Evolutionary conservation across 768 basidiomycete species (phyloP).

Genomic region (Tephrocybe sp.): DNA sequence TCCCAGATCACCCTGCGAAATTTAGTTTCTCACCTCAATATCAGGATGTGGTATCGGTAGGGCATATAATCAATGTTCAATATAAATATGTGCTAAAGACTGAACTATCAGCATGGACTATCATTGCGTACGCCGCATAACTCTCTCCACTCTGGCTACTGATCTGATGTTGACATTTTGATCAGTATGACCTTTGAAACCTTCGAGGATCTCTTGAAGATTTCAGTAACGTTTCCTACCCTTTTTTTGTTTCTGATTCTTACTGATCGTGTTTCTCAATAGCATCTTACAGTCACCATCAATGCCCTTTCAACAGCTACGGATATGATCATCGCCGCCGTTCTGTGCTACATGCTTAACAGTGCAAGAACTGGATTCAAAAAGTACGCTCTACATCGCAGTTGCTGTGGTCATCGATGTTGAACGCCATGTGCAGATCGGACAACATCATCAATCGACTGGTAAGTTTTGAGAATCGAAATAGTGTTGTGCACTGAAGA

Average conservation of each 20-base stretch:
- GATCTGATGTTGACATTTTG: background rate
- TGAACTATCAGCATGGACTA: constrained; percentile 35
- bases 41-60: constrained; percentile 4
- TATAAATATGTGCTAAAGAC: background rate
- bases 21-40: background rate
- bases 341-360: constrained; percentile 46
- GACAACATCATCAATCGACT: constrained; percentile 51
- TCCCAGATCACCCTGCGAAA: background rate
- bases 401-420: too few species aligned
- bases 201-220: constrained; percentile 31
- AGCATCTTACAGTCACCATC: constrained; percentile 48
- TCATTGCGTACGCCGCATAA: constrained; percentile 30
- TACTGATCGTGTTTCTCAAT: background rate
- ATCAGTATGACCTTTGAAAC: constrained; percentile 29
- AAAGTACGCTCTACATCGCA: constrained; percentile 25
- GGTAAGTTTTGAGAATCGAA: constrained; percentile 21
- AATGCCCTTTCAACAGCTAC: constrained; percentile 47
- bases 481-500: background rate
- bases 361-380: constrained; percentile 50
- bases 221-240: constrained; percentile 27
- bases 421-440: constrained; percentile 26
- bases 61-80: too few species aligned
- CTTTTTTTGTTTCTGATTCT: background rate
- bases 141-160: background rate
- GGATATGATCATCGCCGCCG: constrained; percentile 47